Evolutionary conservation across 2,329 filamentous ascomycete genomes (phyloP), one percentile per base, ranked within the genome.

Genomic region (Hypoxylon sp.): DNA sequence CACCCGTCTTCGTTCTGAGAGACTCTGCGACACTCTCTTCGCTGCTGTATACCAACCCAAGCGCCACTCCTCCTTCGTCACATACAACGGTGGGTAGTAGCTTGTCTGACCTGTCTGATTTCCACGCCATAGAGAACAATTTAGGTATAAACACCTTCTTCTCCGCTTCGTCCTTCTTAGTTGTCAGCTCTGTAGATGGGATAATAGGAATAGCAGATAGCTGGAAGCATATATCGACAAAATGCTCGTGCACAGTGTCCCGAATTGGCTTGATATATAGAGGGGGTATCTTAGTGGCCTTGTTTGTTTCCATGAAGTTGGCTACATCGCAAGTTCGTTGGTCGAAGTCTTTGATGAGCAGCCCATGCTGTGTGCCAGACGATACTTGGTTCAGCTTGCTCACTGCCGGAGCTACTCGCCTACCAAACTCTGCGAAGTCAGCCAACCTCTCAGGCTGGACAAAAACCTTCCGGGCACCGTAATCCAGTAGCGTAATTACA

Each of bases 41-140:
- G 76, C 93, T 98, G 80, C 94, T 97, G 84, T 98, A 99, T 17
- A 98, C 96, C 70, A 99, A 82, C 0, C 96, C 96, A 13, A 99
- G 83, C 7, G 93, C 93, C 19, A 92, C 84, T 1, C 94, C 94
- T 52, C 91, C 85, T 83, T 97, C 93, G 77, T 99, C 93, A 0
- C 92, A 94, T 6, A 99, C 96, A 3, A 97, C 87, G 0, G 96
- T 99, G 1, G 96, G 91, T 72, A 97, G 89, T 7, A 99, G 86
- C 7, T 92, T 91, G 77, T 98, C 97, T 3, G 89, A 80, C 69
- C 94, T 87, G 79, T 99, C 96, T 41, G 92, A 93, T 69, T 87
- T 90, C 80, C 94, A 94, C 70, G 90, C 89, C 2, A 88, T 86
- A 55, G 93, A 87, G 67, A 98, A 84, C 30, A 98, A 81, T 74